Base-by-base conservation (phyloP, 805 yeast species). In the Cyberlindnera misumaiensis region DNA sequence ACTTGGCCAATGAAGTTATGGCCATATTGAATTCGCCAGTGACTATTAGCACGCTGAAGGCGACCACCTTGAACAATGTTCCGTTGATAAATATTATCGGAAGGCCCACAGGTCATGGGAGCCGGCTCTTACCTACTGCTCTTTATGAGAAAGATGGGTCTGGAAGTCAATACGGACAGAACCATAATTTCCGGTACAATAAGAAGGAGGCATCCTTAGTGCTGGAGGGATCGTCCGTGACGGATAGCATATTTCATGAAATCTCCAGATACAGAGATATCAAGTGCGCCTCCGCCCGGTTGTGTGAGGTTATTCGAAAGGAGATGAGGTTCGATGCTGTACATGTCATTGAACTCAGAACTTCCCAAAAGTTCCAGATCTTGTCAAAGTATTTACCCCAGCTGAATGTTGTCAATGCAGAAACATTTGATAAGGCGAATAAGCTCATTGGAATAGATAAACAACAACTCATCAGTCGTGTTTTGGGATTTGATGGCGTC, bases 141-240 rank as follows among this genome's bases (percentile, higher is more conserved):
- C 69, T 75, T 1, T 77, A 73, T 53, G 84, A 77, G 46, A 70
- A 69, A 43, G 83, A 78, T 57, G 83, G 83, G 0, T 73, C 82
- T 5, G 84, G 83, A 12, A 69, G 71, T 12, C 72, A 79, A n/a
- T 78, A 77, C 47, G 62, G 67, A 3, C 78, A 66, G 39, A 72
- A 72, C 46, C 62, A 63, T 34, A 67, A 62, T 40, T 65, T 75
- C 38, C 59, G 71, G 41, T 67, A 69, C 46, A 59, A 63, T 35
- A 61, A 63, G 36, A 54, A 48, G 17, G 55, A 52, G 25, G 34
- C 50, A 1, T 48, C 36, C 1, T 47, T 28, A 4, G 32, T 29
- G 4, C 38, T 57, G 20, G 48, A 48, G 16, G 62, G 56, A 1
- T 50, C 52, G 26, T 34, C 53, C 30, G 45, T 53, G n/a, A 64